Conservation (phyloP, 805 yeast genomes). For the Millerozyma acaciae region DNA sequence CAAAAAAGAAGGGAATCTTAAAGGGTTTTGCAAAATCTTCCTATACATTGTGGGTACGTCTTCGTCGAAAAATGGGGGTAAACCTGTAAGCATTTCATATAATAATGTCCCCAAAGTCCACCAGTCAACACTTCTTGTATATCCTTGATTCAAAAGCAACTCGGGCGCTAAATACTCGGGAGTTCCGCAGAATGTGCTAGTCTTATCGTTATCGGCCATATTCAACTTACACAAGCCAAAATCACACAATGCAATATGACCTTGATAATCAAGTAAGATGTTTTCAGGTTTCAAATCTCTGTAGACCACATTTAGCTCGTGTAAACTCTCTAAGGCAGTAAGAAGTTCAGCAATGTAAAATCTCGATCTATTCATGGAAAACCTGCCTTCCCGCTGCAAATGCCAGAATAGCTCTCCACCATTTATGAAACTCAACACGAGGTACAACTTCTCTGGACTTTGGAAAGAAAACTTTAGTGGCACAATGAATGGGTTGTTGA, state of each 20-base stretch:
- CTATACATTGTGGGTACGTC: constrained; percentile 90
- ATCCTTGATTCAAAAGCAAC: constrained; percentile 84
- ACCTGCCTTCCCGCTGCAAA: constrained; percentile 84
- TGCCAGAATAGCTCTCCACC: constrained; percentile 97
- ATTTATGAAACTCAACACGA: constrained; percentile 88
- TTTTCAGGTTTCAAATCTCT: constrained; percentile 96
- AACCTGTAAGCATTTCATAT: constrained; percentile 94
- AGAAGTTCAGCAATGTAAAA: constrained; percentile 93
- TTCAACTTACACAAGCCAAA: constrained; percentile 94
- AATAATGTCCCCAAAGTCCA: constrained; percentile 95
- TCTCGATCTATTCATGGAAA: constrained; percentile 82
- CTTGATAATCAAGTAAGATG: constrained; percentile 89
- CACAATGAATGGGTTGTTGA: constrained; percentile 92
- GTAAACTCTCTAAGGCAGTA: constrained; percentile 89
- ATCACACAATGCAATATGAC: constrained; percentile 96
- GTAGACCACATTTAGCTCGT: constrained; percentile 87
- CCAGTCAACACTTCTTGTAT: constrained; percentile 95
- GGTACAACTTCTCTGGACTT: constrained; percentile 89
- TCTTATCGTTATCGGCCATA: constrained; percentile 85
- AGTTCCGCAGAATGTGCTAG: constrained; percentile 94
- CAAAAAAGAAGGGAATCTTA: constrained; percentile 83
- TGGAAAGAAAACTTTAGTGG: constrained; percentile 96
- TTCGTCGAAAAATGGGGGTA: constrained; percentile 96
- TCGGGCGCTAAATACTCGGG: constrained; percentile 98
- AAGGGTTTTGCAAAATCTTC: constrained; percentile 84